These are phyloP conservation scores for Cyberlindnera petersonii DNA, from an alignment of 805 yeast genomes.

Conservation along the genomic window DNA sequence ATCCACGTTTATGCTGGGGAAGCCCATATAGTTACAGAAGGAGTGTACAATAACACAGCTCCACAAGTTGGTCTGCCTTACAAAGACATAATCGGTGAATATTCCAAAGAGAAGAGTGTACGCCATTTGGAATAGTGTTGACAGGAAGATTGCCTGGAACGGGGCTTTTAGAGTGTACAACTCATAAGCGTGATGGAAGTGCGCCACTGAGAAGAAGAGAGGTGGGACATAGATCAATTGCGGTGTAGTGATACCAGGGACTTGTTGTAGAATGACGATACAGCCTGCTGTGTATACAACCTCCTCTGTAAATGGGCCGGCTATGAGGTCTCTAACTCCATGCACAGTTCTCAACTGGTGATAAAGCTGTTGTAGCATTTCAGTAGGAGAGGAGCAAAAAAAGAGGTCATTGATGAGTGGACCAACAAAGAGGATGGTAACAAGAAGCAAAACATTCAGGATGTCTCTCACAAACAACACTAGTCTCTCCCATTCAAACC, in stretches of 20 bases:
- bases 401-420: slow-evolving; percentile 39
- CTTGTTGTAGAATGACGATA: slow-evolving; percentile 30
- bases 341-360: slow-evolving; percentile 29
- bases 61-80: slow-evolving; percentile 53
- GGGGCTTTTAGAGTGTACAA: slow-evolving; percentile 31
- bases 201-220: slow-evolving; percentile 70
- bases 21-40: slow-evolving; percentile 67
- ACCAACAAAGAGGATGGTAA: slow-evolving; percentile 43
- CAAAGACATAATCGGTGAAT: slow-evolving; percentile 52
- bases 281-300: slow-evolving; percentile 56
- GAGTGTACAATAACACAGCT: slow-evolving; percentile 55
- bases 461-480: slow-evolving; percentile 19
- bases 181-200: slow-evolving; percentile 67
- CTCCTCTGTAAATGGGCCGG: slow-evolving; percentile 82
- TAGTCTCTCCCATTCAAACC: slow-evolving; percentile 3
- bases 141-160: slow-evolving; percentile 31
- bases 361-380: slow-evolving; percentile 19
- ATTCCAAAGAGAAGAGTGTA: slow-evolving; percentile 74
- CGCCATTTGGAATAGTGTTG: slow-evolving; percentile 46
- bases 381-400: slow-evolving; percentile 15
- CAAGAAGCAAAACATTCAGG: slow-evolving; percentile 26
- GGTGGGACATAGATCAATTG: slow-evolving; percentile 47
- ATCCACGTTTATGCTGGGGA: slow-evolving; percentile 42
- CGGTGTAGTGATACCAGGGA: slow-evolving; percentile 13
- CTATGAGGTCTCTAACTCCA: slow-evolving; percentile 52